Evolutionary conservation across 164 flowering plant species (phyloP).

Genomic region (Kalanchoe fedtschenkoi): DNA sequence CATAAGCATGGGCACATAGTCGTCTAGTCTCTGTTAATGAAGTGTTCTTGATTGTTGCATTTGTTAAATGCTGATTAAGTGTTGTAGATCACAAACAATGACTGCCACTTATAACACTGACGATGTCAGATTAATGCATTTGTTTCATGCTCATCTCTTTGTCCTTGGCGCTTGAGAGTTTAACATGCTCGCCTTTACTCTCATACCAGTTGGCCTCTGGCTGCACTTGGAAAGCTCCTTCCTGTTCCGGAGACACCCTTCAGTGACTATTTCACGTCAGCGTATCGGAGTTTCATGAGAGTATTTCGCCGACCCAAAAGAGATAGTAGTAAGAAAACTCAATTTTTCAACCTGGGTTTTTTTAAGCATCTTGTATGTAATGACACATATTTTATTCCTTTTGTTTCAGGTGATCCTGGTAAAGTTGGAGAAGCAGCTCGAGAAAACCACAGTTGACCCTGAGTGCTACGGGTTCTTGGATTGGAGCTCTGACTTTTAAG

Average conservation of each 20-base stretch:
- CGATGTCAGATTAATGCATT: neutral
- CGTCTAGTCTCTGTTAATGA: neutral
- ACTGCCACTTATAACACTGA: too few species aligned
- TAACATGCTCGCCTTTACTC: neutral
- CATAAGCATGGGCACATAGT: neutral
- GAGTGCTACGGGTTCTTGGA: neutral
- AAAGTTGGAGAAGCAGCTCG: neutral
- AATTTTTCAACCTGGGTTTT: neutral
- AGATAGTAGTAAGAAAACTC: neutral
- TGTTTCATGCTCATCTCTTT: too few species aligned
- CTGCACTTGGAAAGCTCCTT: conserved; percentile 57
- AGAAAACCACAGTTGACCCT: neutral
- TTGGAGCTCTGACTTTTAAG: neutral
- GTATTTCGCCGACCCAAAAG: neutral
- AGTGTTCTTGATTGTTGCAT: neutral
- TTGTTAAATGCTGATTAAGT: neutral
- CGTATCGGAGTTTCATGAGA: neutral
- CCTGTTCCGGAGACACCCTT: conserved; percentile 77
- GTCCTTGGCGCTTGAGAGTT: neutral
- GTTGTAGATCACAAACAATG: too few species aligned
- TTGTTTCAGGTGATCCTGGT: neutral
- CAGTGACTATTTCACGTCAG: conserved; percentile 17
- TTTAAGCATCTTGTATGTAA: neutral
- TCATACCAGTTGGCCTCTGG: conserved; percentile 78
- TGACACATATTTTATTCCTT: neutral